Evolutionary conservation across 257 asterid species (phyloP).

Genomic region (Salvia hispanica): DNA sequence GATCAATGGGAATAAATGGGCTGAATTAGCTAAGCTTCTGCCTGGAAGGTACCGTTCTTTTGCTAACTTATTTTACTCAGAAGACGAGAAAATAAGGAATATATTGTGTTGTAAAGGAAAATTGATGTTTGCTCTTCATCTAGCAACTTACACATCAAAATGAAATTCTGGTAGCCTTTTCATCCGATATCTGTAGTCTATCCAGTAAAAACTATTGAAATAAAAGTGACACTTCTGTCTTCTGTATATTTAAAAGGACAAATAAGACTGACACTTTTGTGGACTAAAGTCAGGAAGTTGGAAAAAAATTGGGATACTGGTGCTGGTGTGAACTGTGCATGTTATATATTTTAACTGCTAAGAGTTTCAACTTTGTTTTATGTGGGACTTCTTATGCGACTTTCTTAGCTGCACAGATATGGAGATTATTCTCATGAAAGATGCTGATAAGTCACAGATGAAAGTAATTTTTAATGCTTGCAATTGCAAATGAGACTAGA

Average conservation of each 20-base stretch:
- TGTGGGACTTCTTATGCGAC: neutral
- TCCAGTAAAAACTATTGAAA: neutral
- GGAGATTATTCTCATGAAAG: slow-evolving; percentile 22
- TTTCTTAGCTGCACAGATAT: neutral
- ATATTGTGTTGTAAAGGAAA: slow-evolving; percentile 18
- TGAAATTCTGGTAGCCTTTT: slow-evolving; percentile 16
- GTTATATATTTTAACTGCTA: neutral
- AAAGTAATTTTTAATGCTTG: slow-evolving; percentile 5
- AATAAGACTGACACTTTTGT: slow-evolving; percentile 10
- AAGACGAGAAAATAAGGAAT: slow-evolving; percentile 15
- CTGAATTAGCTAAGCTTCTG: slow-evolving; percentile 93
- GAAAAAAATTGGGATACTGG: neutral
- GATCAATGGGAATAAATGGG: slow-evolving; percentile 94
- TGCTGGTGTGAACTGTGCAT: neutral
- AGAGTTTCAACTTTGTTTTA: neutral
- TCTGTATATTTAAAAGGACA: slow-evolving; percentile 11
- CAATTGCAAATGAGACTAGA: slow-evolving; percentile 7
- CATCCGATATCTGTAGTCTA: neutral
- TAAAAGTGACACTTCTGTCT: neutral
- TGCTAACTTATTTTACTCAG: slow-evolving; percentile 13
- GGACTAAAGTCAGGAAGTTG: no score
- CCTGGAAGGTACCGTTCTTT: slow-evolving; percentile 81
- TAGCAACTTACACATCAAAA: slow-evolving; percentile 14
- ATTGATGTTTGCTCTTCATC: slow-evolving; percentile 1
- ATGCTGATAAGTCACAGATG: neutral